Percentiles rank a stretch among this genome's conserved stretches.
Evolutionary conservation across 1,284 basidiomycete genomes (phyloP).

Genomic region (Ceratobasidium sp.): DNA sequence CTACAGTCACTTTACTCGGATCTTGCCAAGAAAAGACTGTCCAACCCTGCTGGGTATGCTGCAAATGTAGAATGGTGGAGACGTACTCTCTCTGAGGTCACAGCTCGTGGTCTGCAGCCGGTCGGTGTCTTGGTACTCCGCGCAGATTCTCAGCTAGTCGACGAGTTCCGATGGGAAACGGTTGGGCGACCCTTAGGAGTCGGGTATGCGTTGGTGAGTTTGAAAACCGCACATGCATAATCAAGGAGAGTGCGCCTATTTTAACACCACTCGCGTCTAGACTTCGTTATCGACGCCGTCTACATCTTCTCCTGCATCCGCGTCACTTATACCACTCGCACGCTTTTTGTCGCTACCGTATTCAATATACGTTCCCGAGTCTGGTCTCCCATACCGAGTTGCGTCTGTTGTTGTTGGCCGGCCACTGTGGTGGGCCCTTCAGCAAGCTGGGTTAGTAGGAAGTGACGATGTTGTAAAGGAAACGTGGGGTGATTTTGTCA

Average conservation of each 20-base stretch:
- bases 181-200: constrained; percentile 83
- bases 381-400: constrained; percentile 69
- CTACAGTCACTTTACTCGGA: constrained; percentile 88
- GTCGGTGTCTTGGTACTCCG: constrained; percentile 69
- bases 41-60: constrained; percentile 82
- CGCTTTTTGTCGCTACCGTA: constrained; percentile 65
- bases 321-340: constrained; percentile 59
- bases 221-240: neutral
- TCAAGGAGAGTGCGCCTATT: neutral
- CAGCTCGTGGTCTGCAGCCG: constrained; percentile 64
- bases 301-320: constrained; percentile 49
- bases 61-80: constrained; percentile 90
- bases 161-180: constrained; percentile 67
- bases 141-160: constrained; percentile 65
- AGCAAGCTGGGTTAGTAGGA: constrained; percentile 74
- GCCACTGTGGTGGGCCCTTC: constrained; percentile 85
- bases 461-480: constrained; percentile 66
- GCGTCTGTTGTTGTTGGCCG: constrained; percentile 74
- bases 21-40: constrained; percentile 79
- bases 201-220: constrained; percentile 79
- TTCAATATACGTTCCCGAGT: constrained; percentile 70
- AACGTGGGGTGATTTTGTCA: constrained; percentile 75
- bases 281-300: constrained; percentile 55
- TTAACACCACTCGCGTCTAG: constrained; percentile 56
- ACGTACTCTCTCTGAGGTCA: constrained; percentile 66